phyloP scores from a whole-genome alignment of 129 eudicot species.

The Helichrysum umbraculigerum region DNA sequence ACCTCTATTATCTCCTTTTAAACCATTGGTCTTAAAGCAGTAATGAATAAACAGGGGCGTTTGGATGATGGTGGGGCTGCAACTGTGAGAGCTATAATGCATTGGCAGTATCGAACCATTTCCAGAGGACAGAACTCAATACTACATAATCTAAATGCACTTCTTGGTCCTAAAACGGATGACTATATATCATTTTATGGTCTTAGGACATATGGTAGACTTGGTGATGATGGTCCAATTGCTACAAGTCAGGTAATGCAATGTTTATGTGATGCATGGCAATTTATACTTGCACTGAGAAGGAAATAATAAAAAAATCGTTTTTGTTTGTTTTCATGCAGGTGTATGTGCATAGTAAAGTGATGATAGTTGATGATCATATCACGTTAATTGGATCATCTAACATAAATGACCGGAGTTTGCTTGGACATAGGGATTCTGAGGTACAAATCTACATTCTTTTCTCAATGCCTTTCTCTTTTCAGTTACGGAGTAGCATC shows the following conservation, averaged over 20 bases:
- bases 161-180: slow-evolving; percentile 62
- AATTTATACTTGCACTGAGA: slow-evolving; percentile 11
- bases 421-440: slow-evolving; percentile 97
- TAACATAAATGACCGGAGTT: slow-evolving; percentile 91
- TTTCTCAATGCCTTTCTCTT: background rate
- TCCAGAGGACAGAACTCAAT: slow-evolving; percentile 76
- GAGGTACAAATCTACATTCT: slow-evolving; percentile 52
- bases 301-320: slow-evolving; percentile 5
- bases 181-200: slow-evolving; percentile 92
- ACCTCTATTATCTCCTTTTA: background rate
- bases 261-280: background rate
- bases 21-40: slow-evolving; percentile 3
- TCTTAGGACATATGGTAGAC: slow-evolving; percentile 82
- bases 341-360: slow-evolving; percentile 95
- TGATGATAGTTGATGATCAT: slow-evolving; percentile 90
- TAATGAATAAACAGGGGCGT: slow-evolving; percentile 65
- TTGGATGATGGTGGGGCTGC: slow-evolving; percentile 97
- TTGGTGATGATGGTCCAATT: slow-evolving; percentile 71
- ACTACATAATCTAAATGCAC: slow-evolving; percentile 58
- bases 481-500: background rate
- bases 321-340: slow-evolving; percentile 27
- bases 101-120: slow-evolving; percentile 97
- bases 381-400: slow-evolving; percentile 82
- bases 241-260: slow-evolving; percentile 84
- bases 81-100: slow-evolving; percentile 97